A percentile compares a stretch with the other conserved stretches of the same genome.
Conservation (phyloP, 1,139 yeast genomes). For the Debaryomyces udenii region DNA sequence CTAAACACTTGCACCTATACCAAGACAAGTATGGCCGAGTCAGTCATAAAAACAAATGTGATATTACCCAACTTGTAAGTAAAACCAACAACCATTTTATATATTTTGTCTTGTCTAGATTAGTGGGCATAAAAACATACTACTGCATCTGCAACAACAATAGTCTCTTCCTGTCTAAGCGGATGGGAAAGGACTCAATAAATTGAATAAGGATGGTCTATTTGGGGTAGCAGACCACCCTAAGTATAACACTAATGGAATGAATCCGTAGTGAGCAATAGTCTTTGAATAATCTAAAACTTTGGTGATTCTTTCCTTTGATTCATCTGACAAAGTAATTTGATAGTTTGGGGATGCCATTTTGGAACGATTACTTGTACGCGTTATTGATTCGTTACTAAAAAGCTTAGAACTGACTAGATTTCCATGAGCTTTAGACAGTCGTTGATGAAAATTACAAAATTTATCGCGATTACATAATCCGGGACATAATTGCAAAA, state of each 20-base stretch:
- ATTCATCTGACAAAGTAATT: conserved; percentile 64
- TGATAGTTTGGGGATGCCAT: conserved; percentile 28
- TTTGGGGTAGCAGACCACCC: conserved; percentile 89
- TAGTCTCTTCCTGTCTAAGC: conserved; percentile 40
- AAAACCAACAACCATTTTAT: too few species aligned
- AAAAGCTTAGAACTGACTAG: background rate
- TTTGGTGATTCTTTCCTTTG: conserved; percentile 86
- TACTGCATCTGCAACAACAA: too few species aligned
- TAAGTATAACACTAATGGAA: conserved; percentile 89
- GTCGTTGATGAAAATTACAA: conserved; percentile 1
- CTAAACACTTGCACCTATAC: too few species aligned
- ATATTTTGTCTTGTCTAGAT: too few species aligned
- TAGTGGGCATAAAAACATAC: too few species aligned
- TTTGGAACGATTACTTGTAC: conserved; percentile 3
- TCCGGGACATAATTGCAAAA: conserved; percentile 1
- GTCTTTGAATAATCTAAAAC: conserved; percentile 83
- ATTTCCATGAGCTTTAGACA: conserved; percentile 2
- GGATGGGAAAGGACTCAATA: conserved; percentile 75
- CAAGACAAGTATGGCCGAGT: too few species aligned
- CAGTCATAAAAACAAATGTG: background rate
- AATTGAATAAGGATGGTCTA: conserved; percentile 80
- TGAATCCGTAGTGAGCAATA: conserved; percentile 93
- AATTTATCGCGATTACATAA: background rate
- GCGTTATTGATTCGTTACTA: background rate
- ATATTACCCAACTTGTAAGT: too few species aligned